Percentiles rank a stretch among this genome's conserved stretches.
Evolutionary conservation across 495 filamentous ascomycete genomes (phyloP).

Genomic region (Haplographium delicatum): DNA sequence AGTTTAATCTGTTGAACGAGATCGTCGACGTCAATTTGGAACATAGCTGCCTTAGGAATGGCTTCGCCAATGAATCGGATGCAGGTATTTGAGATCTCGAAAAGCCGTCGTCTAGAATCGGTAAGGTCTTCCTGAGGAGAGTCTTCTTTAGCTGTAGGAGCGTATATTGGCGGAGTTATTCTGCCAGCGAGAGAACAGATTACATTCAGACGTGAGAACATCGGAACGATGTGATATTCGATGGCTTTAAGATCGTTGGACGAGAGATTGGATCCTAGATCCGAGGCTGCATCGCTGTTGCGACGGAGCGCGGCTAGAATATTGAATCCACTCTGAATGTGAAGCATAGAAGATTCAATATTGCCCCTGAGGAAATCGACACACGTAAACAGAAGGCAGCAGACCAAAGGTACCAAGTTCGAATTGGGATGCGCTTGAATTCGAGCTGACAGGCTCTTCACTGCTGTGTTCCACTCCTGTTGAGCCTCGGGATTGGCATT

Average conservation of each 20-base stretch:
- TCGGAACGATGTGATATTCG: constrained; percentile 10
- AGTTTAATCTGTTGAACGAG: constrained; percentile 7
- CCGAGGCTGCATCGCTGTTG: constrained; percentile 2
- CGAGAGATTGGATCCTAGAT: constrained; percentile 6
- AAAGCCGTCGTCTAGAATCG: constrained; percentile 8
- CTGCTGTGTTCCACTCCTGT: constrained; percentile 40
- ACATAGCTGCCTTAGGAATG: constrained; percentile 9
- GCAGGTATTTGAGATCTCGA: constrained; percentile 7
- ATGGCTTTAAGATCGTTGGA: constrained; percentile 8
- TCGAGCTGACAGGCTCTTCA: constrained; percentile 30
- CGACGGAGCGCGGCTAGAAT: constrained; percentile 23
- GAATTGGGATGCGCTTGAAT: constrained; percentile 8
- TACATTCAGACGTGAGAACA: constrained; percentile 15
- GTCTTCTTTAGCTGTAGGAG: constrained; percentile 10
- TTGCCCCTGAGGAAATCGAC: constrained; percentile 49
- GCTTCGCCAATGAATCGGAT: constrained; percentile 9
- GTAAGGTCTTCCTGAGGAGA: constrained; percentile 8
- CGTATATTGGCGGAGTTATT: constrained; percentile 8
- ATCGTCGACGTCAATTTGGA: constrained; percentile 13
- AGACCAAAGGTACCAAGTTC: constrained; percentile 36
- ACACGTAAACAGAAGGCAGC: constrained; percentile 51
- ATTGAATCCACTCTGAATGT: constrained; percentile 40
- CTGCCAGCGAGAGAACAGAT: constrained; percentile 11
- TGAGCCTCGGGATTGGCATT: constrained; percentile 21
- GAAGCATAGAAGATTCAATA: constrained; percentile 34